A percentile compares a stretch with the other conserved stretches of the same genome.
Evolutionary conservation across 148 eudicot species (phyloP).

Genomic region (Fagopyrum tataricum): DNA sequence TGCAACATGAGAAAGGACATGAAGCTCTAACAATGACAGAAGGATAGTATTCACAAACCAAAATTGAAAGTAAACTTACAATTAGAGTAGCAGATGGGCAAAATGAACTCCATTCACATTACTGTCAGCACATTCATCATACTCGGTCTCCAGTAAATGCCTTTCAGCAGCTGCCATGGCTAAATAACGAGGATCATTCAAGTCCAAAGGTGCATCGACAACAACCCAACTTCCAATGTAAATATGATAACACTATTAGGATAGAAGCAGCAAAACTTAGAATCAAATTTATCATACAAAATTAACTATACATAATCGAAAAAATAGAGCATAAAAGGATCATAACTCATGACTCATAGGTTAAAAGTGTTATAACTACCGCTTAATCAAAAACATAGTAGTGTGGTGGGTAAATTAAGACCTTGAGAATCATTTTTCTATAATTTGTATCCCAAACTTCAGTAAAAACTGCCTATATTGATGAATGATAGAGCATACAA

Average conservation of each 20-base stretch:
- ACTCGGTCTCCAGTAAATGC: slow-evolving; percentile 15
- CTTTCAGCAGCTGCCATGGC: slow-evolving; percentile 19
- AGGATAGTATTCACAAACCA: neutral
- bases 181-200: slow-evolving; percentile 18
- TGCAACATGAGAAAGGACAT: neutral
- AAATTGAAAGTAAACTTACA: slow-evolving; percentile 8
- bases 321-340: neutral
- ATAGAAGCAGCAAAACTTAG: neutral
- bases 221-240: slow-evolving; percentile 12
- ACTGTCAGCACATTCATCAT: slow-evolving; percentile 18
- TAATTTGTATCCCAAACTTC: no score
- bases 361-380: neutral
- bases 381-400: neutral
- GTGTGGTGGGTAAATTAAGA: neutral
- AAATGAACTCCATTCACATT: slow-evolving; percentile 15
- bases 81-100: slow-evolving; percentile 17
- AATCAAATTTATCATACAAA: neutral
- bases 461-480: neutral
- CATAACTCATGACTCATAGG: neutral
- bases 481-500: neutral
- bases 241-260: neutral
- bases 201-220: slow-evolving; percentile 15
- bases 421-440: no score
- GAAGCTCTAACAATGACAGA: neutral
- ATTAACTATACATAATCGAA: neutral